Evolutionary conservation across 2,329 filamentous ascomycete species (phyloP), one percentile per base, ranked within the genome.

Genomic region (Erysiphe pulchra): DNA sequence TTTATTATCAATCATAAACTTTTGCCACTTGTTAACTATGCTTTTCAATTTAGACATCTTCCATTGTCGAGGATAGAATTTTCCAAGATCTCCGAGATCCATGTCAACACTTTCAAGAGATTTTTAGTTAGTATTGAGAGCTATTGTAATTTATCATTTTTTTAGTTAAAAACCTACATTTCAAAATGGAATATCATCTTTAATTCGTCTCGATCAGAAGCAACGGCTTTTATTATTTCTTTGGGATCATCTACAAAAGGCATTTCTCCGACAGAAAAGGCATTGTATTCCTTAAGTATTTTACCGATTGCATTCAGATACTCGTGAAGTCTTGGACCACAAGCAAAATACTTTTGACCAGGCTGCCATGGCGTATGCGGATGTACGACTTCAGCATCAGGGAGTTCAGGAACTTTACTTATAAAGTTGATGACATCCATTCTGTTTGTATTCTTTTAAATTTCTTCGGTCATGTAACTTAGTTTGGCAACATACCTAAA

Each of bases 141-240:
- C n/a, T 13, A 16, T 30, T 10, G 16, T 37, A 37, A 11, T 9
- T n/a, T 18, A 30, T 24, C 20, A 6, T 3, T 3, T 3, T 24
- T 24, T 24, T 24, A 32, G 45, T 12, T 43, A 46, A 33, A 46
- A 39, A 56, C 63, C 53, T 53, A 69, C 66, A 73, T 63, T 47
- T 80, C 76, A 55, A 82, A 82, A 52, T 79, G 72, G 59, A 82
- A 81, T 33, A 81, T 75, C 75, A 81, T 81, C 56, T 70, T 75
- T 40, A 81, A 60, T 54, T 80, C 74, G 31, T 66, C 64, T 14
- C 69, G 64, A 44, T 71, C 67, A 18, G 64, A 67, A 2, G 64
- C 64, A 2, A 80, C 74, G 7, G 65, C 65, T 13, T 62, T 62
- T 6, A 74, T 53, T 1, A 73, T 64, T 47, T 71, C 66, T 7